phyloP scores from a whole-genome alignment of 192 early-diverging fungal species.

The Coemansia sp. region DNA sequence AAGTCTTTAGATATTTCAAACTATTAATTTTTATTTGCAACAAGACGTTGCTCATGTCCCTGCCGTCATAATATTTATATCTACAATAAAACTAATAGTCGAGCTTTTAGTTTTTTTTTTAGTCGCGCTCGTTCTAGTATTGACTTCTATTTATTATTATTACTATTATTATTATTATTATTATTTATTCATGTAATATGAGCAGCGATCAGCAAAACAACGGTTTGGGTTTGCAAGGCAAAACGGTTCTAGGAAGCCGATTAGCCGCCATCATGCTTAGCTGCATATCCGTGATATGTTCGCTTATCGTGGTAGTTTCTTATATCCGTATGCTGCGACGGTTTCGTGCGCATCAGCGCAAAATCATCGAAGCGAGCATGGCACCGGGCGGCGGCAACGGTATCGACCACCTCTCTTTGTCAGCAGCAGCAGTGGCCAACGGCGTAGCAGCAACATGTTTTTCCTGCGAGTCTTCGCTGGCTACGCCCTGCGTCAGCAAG shows the following conservation, averaged over 20 bases:
- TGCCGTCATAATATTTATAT: no score
- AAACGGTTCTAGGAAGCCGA: constrained; percentile 5
- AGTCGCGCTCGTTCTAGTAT: not conserved
- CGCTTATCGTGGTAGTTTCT: constrained; percentile 35
- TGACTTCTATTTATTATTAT: not conserved
- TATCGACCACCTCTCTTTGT: no score
- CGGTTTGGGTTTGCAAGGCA: no score
- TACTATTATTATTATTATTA: not conserved
- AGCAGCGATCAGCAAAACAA: not conserved
- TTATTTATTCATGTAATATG: not conserved
- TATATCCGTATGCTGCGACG: constrained; percentile 29
- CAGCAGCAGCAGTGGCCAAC: constrained; percentile 2
- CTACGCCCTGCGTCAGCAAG: constrained; percentile 29
- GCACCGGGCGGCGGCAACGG: no score
- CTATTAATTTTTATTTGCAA: no score
- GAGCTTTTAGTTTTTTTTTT: no score
- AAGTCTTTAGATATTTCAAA: no score
- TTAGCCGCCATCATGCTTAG: constrained; percentile 38
- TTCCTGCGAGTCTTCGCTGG: constrained; percentile 46
- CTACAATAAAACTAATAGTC: no score
- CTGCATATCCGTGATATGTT: constrained; percentile 35
- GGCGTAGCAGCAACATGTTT: constrained; percentile 23
- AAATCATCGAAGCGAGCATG: constrained; percentile 26
- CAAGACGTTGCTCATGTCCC: no score
- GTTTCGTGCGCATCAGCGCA: constrained; percentile 43